Evolutionary conservation across 805 yeast genomes (phyloP), one percentile per base, ranked within the genome.

Genomic region (Wickerhamiella brachini): DNA sequence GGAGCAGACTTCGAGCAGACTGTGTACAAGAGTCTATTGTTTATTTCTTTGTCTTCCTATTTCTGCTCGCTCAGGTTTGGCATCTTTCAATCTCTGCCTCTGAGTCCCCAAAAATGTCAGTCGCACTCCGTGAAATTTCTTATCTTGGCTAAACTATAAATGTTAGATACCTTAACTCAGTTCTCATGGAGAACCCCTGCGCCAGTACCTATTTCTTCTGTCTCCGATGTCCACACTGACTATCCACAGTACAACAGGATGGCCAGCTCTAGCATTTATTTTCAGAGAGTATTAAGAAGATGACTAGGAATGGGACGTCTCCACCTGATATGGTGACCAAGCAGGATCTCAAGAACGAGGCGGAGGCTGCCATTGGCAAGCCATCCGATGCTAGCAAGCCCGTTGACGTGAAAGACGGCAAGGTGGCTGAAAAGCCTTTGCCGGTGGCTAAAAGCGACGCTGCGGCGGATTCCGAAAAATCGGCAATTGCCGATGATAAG

Each of bases 151-250:
- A 24, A 5, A 31, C 13, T 9, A 5, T 31, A 31, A 17, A 37
- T 37, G 20, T 37, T 3, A 37, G 41, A 37, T 37, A 37, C 41
- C 41, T 37, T 37, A n/a, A 17, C 41, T 17, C 17, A 37, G 41
- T n/a, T 17, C 41, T 37, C 41, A 15, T 20, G 41, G 41, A 17
- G 41, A 37, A 37, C 17, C 20, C 20, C 20, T n/a, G 20, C 41
- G 41, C 41, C 41, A 13, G 23, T 24, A 29, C 31, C 48, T 26
- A 21, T 50, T 68, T 56, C 50, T 45, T 73, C 64, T 73, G 51
- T 61, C 77, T 73, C 76, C 67, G 77, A 71, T 72, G 78, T 73
- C 77, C 77, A 69, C 77, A 65, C 77, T 65, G 52, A 34, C 42
- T 43, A 38, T 51, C 52, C 54, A 56, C 24, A 9, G 41, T 50